Conservation (phyloP, 176 grass and related monocot genomes). For the Zoysia pacifica region DNA sequence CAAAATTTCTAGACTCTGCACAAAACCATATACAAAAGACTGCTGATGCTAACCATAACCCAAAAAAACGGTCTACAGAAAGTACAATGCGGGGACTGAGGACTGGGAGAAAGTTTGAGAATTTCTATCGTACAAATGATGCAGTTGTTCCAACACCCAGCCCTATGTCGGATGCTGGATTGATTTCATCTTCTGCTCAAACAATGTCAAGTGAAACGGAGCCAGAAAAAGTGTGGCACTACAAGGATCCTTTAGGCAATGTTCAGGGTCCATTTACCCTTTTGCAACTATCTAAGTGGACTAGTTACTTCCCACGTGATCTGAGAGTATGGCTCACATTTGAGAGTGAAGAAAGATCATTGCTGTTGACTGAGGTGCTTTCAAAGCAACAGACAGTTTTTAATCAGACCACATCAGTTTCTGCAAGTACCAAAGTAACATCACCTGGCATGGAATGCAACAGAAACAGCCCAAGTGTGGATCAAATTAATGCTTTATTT, state of each 20-base stretch:
- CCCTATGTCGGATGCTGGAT: slow-evolving; percentile 37
- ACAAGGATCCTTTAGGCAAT: slow-evolving; percentile 87
- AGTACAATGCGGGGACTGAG: slow-evolving; percentile 28
- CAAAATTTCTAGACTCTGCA: slow-evolving; percentile 27
- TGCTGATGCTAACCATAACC: slow-evolving; percentile 21
- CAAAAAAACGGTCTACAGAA: slow-evolving; percentile 27
- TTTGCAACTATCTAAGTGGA: slow-evolving; percentile 82
- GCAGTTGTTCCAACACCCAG: slow-evolving; percentile 38
- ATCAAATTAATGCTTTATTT: slow-evolving; percentile 46
- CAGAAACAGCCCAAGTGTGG: slow-evolving; percentile 30
- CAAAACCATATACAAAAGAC: slow-evolving; percentile 36
- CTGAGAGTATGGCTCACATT: slow-evolving; percentile 84
- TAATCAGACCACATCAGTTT: slow-evolving; percentile 48
- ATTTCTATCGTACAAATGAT: slow-evolving; percentile 25
- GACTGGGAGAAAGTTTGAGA: slow-evolving; percentile 32
- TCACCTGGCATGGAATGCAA: slow-evolving; percentile 31
- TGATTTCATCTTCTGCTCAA: slow-evolving; percentile 29
- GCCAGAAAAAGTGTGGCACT: slow-evolving; percentile 92
- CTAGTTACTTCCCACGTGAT: slow-evolving; percentile 69
- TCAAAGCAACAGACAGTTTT: slow-evolving; percentile 68
- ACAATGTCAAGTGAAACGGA: slow-evolving; percentile 46
- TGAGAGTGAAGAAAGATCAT: slow-evolving; percentile 84
- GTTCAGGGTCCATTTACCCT: slow-evolving; percentile 91
- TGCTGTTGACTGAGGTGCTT: slow-evolving; percentile 76
- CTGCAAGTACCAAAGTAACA: slow-evolving; percentile 38